These are phyloP conservation scores for Metschnikowia picachoensis DNA, from an alignment of 805 yeast genomes.

Conservation along the genomic window DNA sequence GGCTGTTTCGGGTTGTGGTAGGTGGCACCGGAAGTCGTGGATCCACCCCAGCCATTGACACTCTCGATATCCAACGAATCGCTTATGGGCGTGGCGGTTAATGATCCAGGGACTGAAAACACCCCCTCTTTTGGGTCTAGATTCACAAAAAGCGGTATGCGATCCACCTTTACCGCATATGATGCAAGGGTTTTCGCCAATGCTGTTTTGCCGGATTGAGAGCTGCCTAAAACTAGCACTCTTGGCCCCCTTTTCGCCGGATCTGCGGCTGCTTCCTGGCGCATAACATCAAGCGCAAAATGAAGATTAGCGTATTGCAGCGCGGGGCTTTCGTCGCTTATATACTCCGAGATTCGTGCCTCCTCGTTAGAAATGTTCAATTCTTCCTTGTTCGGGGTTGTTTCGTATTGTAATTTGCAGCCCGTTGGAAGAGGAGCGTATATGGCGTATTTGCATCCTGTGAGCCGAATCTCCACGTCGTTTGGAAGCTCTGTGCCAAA, in stretches of 20 bases:
- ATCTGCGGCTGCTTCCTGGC: conserved; percentile 30
- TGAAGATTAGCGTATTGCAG: conserved; percentile 63
- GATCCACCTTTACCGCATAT: conserved; percentile 71
- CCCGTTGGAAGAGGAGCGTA: conserved; percentile 55
- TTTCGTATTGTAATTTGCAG: conserved; percentile 50
- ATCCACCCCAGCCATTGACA: conserved; percentile 69
- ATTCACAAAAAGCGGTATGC: conserved; percentile 69
- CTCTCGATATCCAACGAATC: conserved; percentile 75
- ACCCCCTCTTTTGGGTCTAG: conserved; percentile 72
- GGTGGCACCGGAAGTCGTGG: conserved; percentile 69
- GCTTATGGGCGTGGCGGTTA: conserved; percentile 79
- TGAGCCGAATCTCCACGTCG: conserved; percentile 46
- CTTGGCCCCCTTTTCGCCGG: conserved; percentile 45
- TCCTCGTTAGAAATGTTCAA: conserved; percentile 29
- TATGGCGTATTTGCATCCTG: conserved; percentile 37
- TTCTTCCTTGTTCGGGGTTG: conserved; percentile 23
- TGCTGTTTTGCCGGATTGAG: conserved; percentile 75
- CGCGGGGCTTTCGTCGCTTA: conserved; percentile 70
- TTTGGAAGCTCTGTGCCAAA: conserved; percentile 90
- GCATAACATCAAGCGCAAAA: conserved; percentile 62
- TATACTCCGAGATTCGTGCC: conserved; percentile 50
- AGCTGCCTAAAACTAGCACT: conserved; percentile 72
- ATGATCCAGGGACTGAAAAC: conserved; percentile 74
- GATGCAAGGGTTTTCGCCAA: conserved; percentile 64
- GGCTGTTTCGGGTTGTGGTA: conserved; percentile 86